phyloP scores from a whole-genome alignment of 129 eudicot species.

The Flaveria trinervia region DNA sequence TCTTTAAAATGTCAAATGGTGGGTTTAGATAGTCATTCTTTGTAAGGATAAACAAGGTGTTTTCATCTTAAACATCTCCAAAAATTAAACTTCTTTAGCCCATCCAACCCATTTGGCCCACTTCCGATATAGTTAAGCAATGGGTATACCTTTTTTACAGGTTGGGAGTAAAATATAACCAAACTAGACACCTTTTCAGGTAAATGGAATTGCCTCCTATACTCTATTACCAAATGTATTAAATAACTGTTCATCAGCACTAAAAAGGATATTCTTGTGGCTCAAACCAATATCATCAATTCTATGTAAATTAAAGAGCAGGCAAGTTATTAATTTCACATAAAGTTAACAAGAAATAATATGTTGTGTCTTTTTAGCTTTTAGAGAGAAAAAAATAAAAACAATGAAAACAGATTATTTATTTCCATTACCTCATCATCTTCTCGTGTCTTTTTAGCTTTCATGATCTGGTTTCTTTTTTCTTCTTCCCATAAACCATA shows the following conservation, averaged over 20 bases:
- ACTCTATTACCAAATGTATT: background rate
- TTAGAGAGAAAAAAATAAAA: background rate
- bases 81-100: conserved; percentile 3
- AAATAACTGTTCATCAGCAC: background rate
- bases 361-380: background rate
- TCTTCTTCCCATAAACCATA: conserved; percentile 87
- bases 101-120: background rate
- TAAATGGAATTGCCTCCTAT: background rate
- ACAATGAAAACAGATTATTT: background rate
- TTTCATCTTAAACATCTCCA: background rate
- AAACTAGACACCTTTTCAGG: background rate
- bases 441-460: conserved; percentile 62
- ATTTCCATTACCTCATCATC: conserved; percentile 64
- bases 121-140: background rate
- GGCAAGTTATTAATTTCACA: conserved; percentile 5
- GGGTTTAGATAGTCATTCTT: background rate
- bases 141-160: background rate
- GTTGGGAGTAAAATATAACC: background rate
- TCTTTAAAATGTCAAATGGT: conserved; percentile 12
- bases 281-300: background rate
- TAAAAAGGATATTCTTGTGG: background rate
- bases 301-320: background rate
- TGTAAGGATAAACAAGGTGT: background rate
- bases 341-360: conserved; percentile 10
- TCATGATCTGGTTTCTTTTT: conserved; percentile 42